These are phyloP conservation scores for Kazachstania sp. DNA, from an alignment of 1,139 yeast genomes.

Conservation along the genomic window DNA sequence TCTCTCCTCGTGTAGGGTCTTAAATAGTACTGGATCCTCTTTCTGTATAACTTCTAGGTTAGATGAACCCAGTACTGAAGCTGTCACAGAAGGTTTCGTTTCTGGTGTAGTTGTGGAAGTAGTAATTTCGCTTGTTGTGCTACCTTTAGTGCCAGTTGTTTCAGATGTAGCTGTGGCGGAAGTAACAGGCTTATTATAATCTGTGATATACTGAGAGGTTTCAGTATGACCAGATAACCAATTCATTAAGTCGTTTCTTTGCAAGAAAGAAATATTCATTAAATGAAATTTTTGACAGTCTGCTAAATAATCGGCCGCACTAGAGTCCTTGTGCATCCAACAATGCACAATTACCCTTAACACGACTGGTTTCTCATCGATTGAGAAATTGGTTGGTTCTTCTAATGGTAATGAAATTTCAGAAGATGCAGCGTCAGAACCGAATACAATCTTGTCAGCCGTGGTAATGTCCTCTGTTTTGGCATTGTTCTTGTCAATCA, in stretches of 20 bases:
- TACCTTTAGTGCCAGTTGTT: constrained; percentile 5
- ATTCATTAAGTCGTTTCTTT: constrained; percentile 72
- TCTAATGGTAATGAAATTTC: constrained; percentile 31
- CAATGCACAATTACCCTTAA: constrained; percentile 65
- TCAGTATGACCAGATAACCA: constrained; percentile 69
- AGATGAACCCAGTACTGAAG: constrained; percentile 1
- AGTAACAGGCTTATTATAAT: not conserved
- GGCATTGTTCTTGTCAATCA: constrained; percentile 20
- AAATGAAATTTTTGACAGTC: constrained; percentile 60
- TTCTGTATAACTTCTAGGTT: constrained; percentile 28
- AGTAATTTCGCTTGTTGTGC: not conserved
- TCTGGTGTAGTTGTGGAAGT: constrained; percentile 6
- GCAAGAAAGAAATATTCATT: constrained; percentile 71
- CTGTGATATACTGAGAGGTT: constrained; percentile 40
- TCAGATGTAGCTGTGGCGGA: not conserved
- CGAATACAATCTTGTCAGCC: constrained; percentile 21
- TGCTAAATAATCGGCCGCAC: constrained; percentile 74
- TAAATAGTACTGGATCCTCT: constrained; percentile 49
- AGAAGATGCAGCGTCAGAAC: constrained; percentile 7
- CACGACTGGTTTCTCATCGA: constrained; percentile 44
- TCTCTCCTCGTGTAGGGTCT: constrained; percentile 53
- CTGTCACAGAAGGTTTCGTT: constrained; percentile 8
- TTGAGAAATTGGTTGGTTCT: constrained; percentile 47
- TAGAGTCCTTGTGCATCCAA: constrained; percentile 67
- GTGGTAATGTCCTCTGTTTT: constrained; percentile 26